A percentile compares a stretch with the other conserved stretches of the same genome.
Evolutionary conservation across 495 filamentous ascomycete genomes (phyloP).

Genomic region (Aspergillus kassunensis): DNA sequence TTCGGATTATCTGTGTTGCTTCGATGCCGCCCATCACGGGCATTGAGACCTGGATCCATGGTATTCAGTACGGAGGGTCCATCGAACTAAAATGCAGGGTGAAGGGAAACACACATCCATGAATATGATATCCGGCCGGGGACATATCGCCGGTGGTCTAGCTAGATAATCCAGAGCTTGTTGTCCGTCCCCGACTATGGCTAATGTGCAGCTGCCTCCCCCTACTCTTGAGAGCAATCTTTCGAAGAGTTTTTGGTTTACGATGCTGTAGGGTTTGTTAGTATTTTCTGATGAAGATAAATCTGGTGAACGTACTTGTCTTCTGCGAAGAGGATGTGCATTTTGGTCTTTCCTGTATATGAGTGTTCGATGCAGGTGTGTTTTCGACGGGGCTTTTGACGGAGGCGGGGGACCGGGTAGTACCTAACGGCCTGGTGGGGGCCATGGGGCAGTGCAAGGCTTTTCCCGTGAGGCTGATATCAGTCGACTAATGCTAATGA

Average conservation of each 20-base stretch:
- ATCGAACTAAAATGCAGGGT: too few relatives aligned
- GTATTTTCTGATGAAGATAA: neutral
- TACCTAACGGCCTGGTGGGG: too few relatives aligned
- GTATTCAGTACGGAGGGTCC: too few relatives aligned
- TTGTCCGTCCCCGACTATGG: neutral
- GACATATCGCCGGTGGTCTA: neutral
- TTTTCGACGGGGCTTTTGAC: too few relatives aligned
- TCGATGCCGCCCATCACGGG: constrained; percentile 1
- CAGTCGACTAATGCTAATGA: too few relatives aligned
- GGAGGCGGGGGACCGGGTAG: too few relatives aligned
- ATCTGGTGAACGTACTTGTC: neutral
- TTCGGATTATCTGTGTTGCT: constrained; percentile 1
- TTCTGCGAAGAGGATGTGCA: neutral
- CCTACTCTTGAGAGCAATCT: neutral
- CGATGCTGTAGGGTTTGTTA: neutral
- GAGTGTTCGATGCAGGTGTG: too few relatives aligned
- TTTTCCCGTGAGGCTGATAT: too few relatives aligned
- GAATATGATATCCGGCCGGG: neutral
- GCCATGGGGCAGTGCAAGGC: too few relatives aligned
- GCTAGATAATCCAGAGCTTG: neutral
- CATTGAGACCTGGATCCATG: neutral
- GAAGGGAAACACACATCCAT: neutral
- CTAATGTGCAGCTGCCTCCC: neutral
- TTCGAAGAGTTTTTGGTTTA: neutral
- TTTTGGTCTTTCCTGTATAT: too few relatives aligned